phyloP scores from a whole-genome alignment of 805 yeast genomes.

The Candida taoyuanica region DNA sequence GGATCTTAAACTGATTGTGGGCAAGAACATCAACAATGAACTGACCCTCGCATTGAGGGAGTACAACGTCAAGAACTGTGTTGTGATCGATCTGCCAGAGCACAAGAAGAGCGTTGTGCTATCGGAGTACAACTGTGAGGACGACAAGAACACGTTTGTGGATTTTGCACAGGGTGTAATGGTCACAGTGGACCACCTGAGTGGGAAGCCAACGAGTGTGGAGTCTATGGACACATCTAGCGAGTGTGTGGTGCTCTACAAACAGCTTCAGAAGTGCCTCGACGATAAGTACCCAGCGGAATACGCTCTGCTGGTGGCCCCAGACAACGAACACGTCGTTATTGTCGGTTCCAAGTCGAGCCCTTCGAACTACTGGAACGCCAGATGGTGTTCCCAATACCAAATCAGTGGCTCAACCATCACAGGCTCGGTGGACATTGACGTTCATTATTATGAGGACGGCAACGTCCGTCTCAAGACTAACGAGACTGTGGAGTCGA shows the following conservation, averaged over 20 bases:
- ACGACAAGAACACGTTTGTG: constrained; percentile 43
- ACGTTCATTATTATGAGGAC: constrained; percentile 91
- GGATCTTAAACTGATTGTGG: constrained; percentile 42
- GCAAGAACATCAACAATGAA: constrained; percentile 32
- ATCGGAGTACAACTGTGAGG: constrained; percentile 45
- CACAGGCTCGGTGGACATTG: constrained; percentile 55
- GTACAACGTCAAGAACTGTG: constrained; percentile 38
- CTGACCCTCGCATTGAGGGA: constrained; percentile 34
- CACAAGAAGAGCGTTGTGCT: constrained; percentile 24
- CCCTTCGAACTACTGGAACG: constrained; percentile 80
- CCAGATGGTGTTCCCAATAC: constrained; percentile 78
- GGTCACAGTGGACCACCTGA: constrained; percentile 57
- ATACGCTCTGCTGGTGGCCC: constrained; percentile 31
- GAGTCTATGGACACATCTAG: constrained; percentile 34
- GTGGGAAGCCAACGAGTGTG: constrained; percentile 43
- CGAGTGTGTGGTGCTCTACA: constrained; percentile 15
- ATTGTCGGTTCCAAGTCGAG: constrained; percentile 70
- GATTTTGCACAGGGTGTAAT: constrained; percentile 46
- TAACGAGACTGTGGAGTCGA: constrained; percentile 29
- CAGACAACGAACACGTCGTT: constrained; percentile 35
- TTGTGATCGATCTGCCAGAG: constrained; percentile 30
- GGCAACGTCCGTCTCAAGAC: constrained; percentile 84
- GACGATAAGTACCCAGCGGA: constrained; percentile 64
- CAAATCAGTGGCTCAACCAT: constrained; percentile 33
- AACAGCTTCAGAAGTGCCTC: constrained; percentile 42